phyloP scores from a whole-genome alignment of 768 basidiomycete genomes.

The Boletus insuetus region DNA sequence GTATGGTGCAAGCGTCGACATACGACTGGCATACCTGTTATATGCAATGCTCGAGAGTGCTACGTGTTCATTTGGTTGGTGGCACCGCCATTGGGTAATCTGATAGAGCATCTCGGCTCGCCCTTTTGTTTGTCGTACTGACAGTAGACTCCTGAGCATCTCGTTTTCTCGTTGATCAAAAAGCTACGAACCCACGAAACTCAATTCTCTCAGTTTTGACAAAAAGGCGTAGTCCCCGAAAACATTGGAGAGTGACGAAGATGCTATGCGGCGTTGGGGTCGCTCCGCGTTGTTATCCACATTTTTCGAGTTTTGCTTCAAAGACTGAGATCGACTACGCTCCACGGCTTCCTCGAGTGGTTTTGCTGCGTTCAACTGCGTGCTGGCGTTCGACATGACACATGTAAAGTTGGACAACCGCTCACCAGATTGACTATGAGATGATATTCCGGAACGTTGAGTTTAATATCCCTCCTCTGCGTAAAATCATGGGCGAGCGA shows the following conservation, averaged over 20 bases:
- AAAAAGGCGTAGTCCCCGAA: neutral
- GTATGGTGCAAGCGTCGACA: neutral
- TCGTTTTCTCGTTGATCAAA: neutral
- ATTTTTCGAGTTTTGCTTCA: neutral
- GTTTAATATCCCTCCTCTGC: conserved; percentile 9
- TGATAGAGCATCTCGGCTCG: conserved; percentile 47
- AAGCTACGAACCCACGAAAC: conserved; percentile 25
- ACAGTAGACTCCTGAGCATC: neutral
- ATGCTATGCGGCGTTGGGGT: neutral
- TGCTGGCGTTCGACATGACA: neutral
- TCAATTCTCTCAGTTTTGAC: conserved; percentile 17
- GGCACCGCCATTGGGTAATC: conserved; percentile 36
- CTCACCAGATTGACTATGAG: conserved; percentile 43
- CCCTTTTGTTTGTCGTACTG: conserved; percentile 62
- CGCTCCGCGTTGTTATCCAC: conserved; percentile 5
- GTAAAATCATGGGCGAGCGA: conserved; percentile 42
- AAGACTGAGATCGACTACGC: neutral
- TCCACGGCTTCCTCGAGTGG: conserved; percentile 31
- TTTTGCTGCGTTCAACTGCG: conserved; percentile 46
- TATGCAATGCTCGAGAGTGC: conserved; percentile 52
- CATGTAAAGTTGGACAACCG: neutral
- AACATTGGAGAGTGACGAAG: neutral
- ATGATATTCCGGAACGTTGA: conserved; percentile 21
- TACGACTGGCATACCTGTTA: conserved; percentile 50
- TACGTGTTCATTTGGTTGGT: conserved; percentile 34